Evolutionary conservation across 2,329 filamentous ascomycete species (phyloP), one percentile per base, ranked within the genome.

Genomic region (Polychaeton citri): DNA sequence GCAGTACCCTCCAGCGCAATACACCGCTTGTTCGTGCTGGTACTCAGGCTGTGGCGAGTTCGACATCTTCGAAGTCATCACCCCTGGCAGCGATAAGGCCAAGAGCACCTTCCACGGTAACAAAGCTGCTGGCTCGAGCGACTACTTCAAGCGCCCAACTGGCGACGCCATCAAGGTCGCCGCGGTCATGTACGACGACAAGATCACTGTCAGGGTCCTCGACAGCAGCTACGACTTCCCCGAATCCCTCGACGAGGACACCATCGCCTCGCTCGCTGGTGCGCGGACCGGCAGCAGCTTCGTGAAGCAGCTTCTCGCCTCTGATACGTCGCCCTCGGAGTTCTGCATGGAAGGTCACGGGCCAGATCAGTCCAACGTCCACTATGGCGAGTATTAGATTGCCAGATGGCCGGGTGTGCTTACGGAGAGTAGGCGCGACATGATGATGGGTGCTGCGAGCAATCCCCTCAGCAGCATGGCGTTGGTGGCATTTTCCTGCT

Each of bases 41-140:
- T 59, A 58, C 9, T 65, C 52, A 49, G 74, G 73, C 24, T 86
- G 81, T 53, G 81, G 79, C 48, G 82, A 88, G 61, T 72, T 81
- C 42, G 82, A 88, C 50, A 67, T 86, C 36, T 76, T 79, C 49
- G 82, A 87, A 61, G 68, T 82, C 17, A 71, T 87, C 28, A 65
- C 69, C 41, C 55, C 67, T 1, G 81, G 80, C 19, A 74, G 79
- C 53, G 67, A 62, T 30, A 74, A 74, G 50, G 72, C 74, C 59
- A 85, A 81, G 62, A 76, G 74, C 26, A 82, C 79, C 12, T 65
- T 85, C 48, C 81, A 86, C 59, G 58, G 59, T 21, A 71, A 74
- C 44, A 63, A 70, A 34, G 64, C 72, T 19, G 77, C 72, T 21
- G 79, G 80, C 35, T 74, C 76, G 53, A 76, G 72, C 19, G 74